Conservation (phyloP, 1,284 basidiomycete species). For the Ustilago bromivora region DNA sequence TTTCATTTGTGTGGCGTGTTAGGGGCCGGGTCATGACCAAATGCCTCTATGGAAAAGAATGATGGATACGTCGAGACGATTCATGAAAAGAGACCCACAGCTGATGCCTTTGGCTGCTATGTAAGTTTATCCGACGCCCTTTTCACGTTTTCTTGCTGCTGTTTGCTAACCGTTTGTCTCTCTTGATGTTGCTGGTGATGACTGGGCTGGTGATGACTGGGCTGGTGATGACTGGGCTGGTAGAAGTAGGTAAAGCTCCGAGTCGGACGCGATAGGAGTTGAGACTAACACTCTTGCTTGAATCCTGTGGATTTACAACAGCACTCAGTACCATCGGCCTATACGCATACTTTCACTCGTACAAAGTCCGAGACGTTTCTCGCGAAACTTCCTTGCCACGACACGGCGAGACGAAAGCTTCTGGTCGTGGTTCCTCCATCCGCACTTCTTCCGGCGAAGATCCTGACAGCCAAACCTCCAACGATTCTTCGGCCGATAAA, state of each 20-base stretch:
- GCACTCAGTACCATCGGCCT: conserved; percentile 33
- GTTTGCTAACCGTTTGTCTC: not conserved
- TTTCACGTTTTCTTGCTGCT: not conserved
- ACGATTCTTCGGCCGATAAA: not conserved
- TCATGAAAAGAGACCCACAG: conserved; percentile 40
- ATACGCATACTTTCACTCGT: conserved; percentile 32
- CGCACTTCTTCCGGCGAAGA: conserved; percentile 13
- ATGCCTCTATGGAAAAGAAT: conserved; percentile 16
- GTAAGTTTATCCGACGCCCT: conserved; percentile 9
- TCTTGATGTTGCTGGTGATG: not conserved
- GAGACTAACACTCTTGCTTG: not conserved
- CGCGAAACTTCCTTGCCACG: conserved; percentile 8
- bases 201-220: too few relatives aligned
- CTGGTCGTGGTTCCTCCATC: conserved; percentile 16
- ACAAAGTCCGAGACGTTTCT: conserved; percentile 25
- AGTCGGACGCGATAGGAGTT: too few relatives aligned
- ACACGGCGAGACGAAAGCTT: conserved; percentile 27
- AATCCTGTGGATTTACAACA: not conserved
- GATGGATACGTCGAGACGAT: conserved; percentile 20
- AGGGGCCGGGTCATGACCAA: conserved; percentile 30
- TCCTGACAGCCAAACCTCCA: not conserved
- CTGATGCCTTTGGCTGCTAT: conserved; percentile 30
- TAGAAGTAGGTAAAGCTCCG: not conserved
- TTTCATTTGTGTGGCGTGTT: not conserved
- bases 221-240: not conserved